phyloP scores from a whole-genome alignment of 2,329 filamentous ascomycete species.

The Penicillium sp. region DNA sequence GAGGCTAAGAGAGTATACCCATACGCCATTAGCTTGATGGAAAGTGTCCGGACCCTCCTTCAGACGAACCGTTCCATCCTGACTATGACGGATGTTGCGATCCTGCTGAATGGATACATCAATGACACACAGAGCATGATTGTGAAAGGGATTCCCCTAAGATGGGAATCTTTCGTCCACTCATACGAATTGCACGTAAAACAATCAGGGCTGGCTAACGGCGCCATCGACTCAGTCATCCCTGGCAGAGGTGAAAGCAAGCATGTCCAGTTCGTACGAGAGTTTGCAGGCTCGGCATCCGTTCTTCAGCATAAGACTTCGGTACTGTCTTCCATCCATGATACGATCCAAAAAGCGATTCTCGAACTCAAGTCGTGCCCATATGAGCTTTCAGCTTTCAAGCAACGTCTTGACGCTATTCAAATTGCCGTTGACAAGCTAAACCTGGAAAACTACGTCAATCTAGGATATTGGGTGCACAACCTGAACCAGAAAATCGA shows the following conservation, averaged over 20 bases:
- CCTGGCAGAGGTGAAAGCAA: slow-evolving; percentile 76
- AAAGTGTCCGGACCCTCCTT: slow-evolving; percentile 91
- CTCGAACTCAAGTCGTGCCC: slow-evolving; percentile 82
- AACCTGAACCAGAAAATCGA: slow-evolving; percentile 87
- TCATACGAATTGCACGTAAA: slow-evolving; percentile 90
- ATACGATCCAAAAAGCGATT: slow-evolving; percentile 80
- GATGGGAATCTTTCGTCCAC: slow-evolving; percentile 98
- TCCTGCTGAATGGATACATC: slow-evolving; percentile 86
- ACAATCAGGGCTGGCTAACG: slow-evolving; percentile 63
- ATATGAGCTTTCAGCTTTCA: slow-evolving; percentile 81
- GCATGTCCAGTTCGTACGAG: slow-evolving; percentile 94
- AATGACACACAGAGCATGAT: slow-evolving; percentile 87
- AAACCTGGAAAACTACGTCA: slow-evolving; percentile 94
- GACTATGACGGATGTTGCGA: slow-evolving; percentile 83
- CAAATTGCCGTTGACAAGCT: slow-evolving; percentile 95
- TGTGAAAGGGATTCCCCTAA: slow-evolving; percentile 82
- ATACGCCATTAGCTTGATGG: slow-evolving; percentile 97
- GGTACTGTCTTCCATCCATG: slow-evolving; percentile 76
- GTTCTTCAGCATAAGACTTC: slow-evolving; percentile 86
- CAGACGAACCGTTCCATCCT: slow-evolving; percentile 85
- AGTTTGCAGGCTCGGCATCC: slow-evolving; percentile 86
- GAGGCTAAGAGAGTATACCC: slow-evolving; percentile 99
- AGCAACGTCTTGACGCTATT: slow-evolving; percentile 78
- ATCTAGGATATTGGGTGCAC: slow-evolving; percentile 87
- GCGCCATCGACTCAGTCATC: slow-evolving; percentile 62